Base-by-base conservation (phyloP, 768 basidiomycete genomes). In the Jaapia argillacea region DNA sequence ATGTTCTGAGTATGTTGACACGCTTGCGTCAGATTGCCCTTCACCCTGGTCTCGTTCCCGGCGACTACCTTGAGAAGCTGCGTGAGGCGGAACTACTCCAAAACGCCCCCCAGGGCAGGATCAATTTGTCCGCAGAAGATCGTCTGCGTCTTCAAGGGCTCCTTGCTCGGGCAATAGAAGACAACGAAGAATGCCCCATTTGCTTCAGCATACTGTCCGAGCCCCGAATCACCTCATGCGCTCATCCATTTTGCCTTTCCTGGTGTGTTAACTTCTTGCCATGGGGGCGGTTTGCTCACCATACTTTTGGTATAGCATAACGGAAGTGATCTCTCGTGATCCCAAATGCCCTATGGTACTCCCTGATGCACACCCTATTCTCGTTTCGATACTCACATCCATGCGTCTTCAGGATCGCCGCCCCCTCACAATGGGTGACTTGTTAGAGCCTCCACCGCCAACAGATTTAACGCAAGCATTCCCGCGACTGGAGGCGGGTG, bases 1-100 rank as follows among this genome's bases (percentile, higher is more conserved):
- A 82, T 51, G 77, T 87, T 12, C 60, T 89, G 27, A 81, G 82
- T 48, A 78, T 91, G 72, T 72, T 91, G n/a, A 90, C 87, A 5
- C 82, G 90, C 14, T 67, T 93, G 58, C 77, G 89, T 24, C 90
- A 93, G 60, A 64, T 91, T 16, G 82, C 74, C 14, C 72, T 90
- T 21, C 86, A 92, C 54, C 84, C 88, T 0, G 77, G 75, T 1
- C 68, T 93, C 21, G 64, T 89, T 40, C 89, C 89, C 3, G 48
- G 63, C 5, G 69, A 77, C 47, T 92, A 89, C 53, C 56, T 88
- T 7, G 77, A 85, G 33, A 70, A 82, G 47, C 68, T 89, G 36
- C 64, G 64, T 26, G 52, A 55, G n/a, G 59, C 54, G 16, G 67
- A 68, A 16, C 48, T 25, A 3, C 60, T 56, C n/a, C 51, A 60